Evolutionary conservation across 2,329 filamentous ascomycete genomes (phyloP).

Genomic region (Daldinia sp.): DNA sequence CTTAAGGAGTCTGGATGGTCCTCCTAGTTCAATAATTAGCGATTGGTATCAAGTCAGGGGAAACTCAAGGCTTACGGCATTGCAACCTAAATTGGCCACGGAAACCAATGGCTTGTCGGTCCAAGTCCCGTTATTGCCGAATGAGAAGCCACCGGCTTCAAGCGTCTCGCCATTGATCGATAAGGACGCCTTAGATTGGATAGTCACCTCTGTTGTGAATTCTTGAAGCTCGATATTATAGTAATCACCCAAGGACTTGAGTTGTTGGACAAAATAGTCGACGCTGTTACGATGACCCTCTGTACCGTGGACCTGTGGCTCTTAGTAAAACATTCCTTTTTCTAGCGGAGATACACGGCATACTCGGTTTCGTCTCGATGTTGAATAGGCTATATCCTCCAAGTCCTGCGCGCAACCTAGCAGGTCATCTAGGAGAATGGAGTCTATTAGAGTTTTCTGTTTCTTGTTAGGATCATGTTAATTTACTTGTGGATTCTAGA

Average conservation of each 20-base stretch:
- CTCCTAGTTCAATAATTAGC: slow-evolving; percentile 32
- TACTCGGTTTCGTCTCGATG: slow-evolving; percentile 44
- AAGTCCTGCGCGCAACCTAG: slow-evolving; percentile 43
- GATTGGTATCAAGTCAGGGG: neutral
- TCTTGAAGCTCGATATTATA: slow-evolving; percentile 46
- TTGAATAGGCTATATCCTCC: slow-evolving; percentile 46
- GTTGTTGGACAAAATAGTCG: slow-evolving; percentile 47
- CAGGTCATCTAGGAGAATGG: slow-evolving; percentile 42
- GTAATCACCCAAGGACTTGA: slow-evolving; percentile 47
- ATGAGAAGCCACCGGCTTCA: slow-evolving; percentile 50
- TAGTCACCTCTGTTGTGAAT: slow-evolving; percentile 41
- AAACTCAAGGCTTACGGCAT: slow-evolving; percentile 38
- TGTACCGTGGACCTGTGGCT: slow-evolving; percentile 44
- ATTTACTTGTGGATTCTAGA: neutral
- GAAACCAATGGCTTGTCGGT: slow-evolving; percentile 52
- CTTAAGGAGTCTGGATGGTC: slow-evolving; percentile 59
- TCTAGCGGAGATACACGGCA: slow-evolving; percentile 16
- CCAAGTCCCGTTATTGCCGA: slow-evolving; percentile 47
- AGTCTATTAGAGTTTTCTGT: slow-evolving; percentile 41
- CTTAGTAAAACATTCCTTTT: slow-evolving; percentile 14
- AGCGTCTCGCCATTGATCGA: slow-evolving; percentile 36
- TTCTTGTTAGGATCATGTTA: slow-evolving; percentile 17
- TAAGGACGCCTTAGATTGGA: slow-evolving; percentile 35
- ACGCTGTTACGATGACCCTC: slow-evolving; percentile 48
- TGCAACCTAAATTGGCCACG: slow-evolving; percentile 60